Evolutionary conservation across 495 filamentous ascomycete species (phyloP).

Genomic region (Hamigera avellanea): DNA sequence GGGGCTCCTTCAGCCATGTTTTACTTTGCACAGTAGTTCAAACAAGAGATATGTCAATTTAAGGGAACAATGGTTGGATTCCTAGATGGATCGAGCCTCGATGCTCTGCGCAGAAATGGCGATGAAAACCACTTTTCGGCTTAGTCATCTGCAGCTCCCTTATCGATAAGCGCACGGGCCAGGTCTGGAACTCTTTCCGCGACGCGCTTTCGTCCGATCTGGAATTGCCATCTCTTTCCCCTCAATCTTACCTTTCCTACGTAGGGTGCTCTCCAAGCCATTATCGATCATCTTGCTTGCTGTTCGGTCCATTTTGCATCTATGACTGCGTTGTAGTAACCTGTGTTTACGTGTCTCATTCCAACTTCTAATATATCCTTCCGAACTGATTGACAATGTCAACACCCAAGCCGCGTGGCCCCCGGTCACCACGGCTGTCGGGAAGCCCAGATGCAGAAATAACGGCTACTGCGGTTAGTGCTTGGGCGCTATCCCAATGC

Average conservation of each 20-base stretch:
- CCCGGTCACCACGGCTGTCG: slow-evolving; percentile 17
- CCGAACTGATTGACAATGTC: slow-evolving; percentile 15
- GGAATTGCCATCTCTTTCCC: neutral
- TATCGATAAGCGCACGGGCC: slow-evolving; percentile 12
- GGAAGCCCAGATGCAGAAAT: slow-evolving; percentile 11
- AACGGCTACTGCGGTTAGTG: slow-evolving; percentile 21
- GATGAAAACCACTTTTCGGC: slow-evolving; percentile 4
- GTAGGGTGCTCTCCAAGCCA: too few relatives aligned
- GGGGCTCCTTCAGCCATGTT: slow-evolving; percentile 12
- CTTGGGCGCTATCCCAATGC: neutral
- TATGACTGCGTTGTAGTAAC: too few relatives aligned
- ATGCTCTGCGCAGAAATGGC: too few relatives aligned
- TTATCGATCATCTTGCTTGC: too few relatives aligned
- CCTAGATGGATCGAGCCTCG: too few relatives aligned
- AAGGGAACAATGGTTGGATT: neutral
- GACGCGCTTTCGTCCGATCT: neutral
- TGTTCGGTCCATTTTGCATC: too few relatives aligned
- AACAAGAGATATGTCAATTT: neutral
- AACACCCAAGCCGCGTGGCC: slow-evolving; percentile 26
- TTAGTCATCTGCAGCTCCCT: slow-evolving; percentile 7
- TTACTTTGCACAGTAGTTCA: neutral
- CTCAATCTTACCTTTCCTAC: too few relatives aligned
- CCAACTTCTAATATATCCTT: too few relatives aligned
- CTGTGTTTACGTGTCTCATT: too few relatives aligned
- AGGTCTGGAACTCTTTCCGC: too few relatives aligned